A percentile compares a stretch with the other conserved stretches of the same genome.
These are phyloP conservation scores for Pigoraptor vietnamica DNA, from an alignment of 78 protist genomes.

Conservation along the genomic window DNA sequence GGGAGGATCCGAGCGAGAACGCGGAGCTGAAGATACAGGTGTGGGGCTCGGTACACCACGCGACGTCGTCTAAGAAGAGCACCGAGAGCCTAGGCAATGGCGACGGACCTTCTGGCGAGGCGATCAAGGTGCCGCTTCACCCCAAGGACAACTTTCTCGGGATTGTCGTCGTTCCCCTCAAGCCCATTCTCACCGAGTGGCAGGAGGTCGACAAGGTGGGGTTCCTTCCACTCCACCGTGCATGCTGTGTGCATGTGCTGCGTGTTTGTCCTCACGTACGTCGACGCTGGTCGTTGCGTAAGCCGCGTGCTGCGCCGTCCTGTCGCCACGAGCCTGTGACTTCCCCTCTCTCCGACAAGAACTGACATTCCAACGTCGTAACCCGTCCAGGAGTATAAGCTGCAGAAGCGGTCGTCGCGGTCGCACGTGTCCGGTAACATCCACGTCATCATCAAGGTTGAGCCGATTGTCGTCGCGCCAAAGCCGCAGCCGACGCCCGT, in stretches of 20 bases:
- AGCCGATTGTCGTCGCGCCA: not conserved
- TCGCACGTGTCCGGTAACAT: not conserved
- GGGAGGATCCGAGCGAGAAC: not conserved
- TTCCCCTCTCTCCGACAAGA: too few species aligned
- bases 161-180: not conserved
- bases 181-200: not conserved
- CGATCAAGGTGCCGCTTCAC: not conserved
- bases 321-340: too few species aligned
- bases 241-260: not conserved
- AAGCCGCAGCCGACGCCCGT: not conserved
- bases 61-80: not conserved
- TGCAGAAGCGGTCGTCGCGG: not conserved
- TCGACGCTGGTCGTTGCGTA: too few species aligned
- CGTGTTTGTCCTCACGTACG: too few species aligned
- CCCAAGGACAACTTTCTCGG: not conserved
- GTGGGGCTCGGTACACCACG: not conserved
- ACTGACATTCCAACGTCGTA: too few species aligned
- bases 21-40: not conserved
- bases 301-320: too few species aligned
- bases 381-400: not conserved
- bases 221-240: too few species aligned
- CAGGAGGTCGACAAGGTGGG: not conserved
- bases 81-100: not conserved
- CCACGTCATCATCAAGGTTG: not conserved
- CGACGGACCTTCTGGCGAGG: not conserved